These are phyloP conservation scores for Boletus insuetus DNA, from an alignment of 768 basidiomycete species.

Conservation along the genomic window DNA sequence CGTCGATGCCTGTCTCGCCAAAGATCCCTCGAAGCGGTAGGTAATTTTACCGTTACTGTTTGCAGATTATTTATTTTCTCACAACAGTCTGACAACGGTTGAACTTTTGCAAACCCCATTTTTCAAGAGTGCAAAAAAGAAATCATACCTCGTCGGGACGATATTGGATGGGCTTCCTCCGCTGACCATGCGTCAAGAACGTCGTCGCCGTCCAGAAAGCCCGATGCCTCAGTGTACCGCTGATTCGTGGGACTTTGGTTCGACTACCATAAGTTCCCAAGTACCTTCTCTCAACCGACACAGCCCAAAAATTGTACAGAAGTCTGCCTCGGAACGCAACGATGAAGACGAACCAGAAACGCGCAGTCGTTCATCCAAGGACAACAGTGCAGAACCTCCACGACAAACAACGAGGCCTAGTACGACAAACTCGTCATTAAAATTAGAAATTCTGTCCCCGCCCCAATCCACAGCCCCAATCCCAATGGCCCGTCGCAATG, in stretches of 20 bases:
- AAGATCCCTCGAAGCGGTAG: conserved; percentile 79
- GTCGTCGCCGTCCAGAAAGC: conserved; percentile 42
- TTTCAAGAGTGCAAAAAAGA: conserved; percentile 78
- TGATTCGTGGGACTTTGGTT: conserved; percentile 80
- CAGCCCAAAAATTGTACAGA: conserved; percentile 4
- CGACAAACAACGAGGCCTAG: background rate
- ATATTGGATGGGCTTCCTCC: conserved; percentile 78
- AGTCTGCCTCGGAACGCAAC: conserved; percentile 2
- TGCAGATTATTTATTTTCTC: background rate
- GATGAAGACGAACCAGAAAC: conserved; percentile 6
- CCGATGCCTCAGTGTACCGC: conserved; percentile 46
- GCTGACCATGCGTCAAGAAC: conserved; percentile 69
- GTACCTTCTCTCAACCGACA: conserved; percentile 7
- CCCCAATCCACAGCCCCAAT: conserved; percentile 3
- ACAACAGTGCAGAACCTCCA: background rate
- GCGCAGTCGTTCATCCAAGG: background rate
- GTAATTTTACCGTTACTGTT: conserved; percentile 1
- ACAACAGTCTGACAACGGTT: conserved; percentile 68
- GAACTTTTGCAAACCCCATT: conserved; percentile 76
- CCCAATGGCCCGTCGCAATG: background rate
- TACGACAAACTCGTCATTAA: background rate
- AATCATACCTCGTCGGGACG: conserved; percentile 70
- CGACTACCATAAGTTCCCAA: conserved; percentile 42
- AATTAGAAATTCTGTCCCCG: background rate
- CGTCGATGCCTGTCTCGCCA: conserved; percentile 76